A percentile compares a stretch with the other conserved stretches of the same genome.
Evolutionary conservation across 768 basidiomycete genomes (phyloP).

Genomic region (Hericium coralloides): DNA sequence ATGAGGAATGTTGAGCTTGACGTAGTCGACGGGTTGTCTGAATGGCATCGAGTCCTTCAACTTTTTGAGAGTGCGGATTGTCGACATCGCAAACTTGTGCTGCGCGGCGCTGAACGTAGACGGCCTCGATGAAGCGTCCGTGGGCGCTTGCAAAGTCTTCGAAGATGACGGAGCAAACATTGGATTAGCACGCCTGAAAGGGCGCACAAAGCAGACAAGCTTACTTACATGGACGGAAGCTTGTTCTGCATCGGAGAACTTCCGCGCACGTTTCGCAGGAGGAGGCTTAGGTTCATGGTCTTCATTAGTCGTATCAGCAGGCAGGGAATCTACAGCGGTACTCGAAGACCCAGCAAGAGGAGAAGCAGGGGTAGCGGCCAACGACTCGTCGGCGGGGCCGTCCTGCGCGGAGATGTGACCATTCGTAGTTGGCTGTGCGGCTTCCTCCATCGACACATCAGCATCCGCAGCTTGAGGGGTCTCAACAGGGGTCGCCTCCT

Average conservation of each 20-base stretch:
- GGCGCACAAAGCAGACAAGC: slow-evolving; percentile 36
- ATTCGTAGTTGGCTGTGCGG: slow-evolving; percentile 8
- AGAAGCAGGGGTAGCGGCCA: slow-evolving; percentile 17
- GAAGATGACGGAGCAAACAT: slow-evolving; percentile 24
- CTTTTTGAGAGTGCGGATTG: slow-evolving; percentile 79
- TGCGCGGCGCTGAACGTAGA: slow-evolving; percentile 58
- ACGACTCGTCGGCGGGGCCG: slow-evolving; percentile 12
- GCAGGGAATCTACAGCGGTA: slow-evolving; percentile 23
- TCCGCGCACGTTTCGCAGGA: slow-evolving; percentile 77
- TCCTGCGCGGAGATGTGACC: slow-evolving; percentile 11
- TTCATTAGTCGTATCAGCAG: slow-evolving; percentile 16
- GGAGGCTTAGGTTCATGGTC: slow-evolving; percentile 60
- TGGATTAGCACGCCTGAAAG: slow-evolving; percentile 48
- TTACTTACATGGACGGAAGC: slow-evolving; percentile 68
- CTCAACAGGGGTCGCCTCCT: slow-evolving; percentile 19
- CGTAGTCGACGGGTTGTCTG: slow-evolving; percentile 78
- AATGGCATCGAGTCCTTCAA: slow-evolving; percentile 78
- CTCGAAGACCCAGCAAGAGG: slow-evolving; percentile 22
- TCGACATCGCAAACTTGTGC: slow-evolving; percentile 69
- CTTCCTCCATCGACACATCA: slow-evolving; percentile 7
- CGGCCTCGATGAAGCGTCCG: slow-evolving; percentile 20
- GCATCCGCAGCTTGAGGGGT: slow-evolving; percentile 1
- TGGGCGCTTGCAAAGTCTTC: slow-evolving; percentile 11
- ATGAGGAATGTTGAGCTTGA: slow-evolving; percentile 78
- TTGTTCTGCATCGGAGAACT: slow-evolving; percentile 68